Evolutionary conservation across 2,329 filamentous ascomycete genomes (phyloP).

Genomic region (Seiridium unicorne): DNA sequence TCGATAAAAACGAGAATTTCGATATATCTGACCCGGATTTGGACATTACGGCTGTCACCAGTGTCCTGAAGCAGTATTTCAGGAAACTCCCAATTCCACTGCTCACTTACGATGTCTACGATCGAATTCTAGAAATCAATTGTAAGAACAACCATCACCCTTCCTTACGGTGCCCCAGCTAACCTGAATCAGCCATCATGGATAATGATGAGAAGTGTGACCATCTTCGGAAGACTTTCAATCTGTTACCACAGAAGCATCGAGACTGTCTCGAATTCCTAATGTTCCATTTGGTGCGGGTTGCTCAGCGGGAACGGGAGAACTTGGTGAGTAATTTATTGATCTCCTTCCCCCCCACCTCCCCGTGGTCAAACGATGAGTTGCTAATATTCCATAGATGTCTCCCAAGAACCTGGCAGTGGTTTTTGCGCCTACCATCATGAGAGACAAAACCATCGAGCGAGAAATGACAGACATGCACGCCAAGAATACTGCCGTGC

Average conservation of each 20-base stretch:
- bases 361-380: background rate
- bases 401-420: conserved; percentile 94
- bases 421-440: conserved; percentile 96
- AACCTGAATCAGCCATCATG: conserved; percentile 52
- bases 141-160: conserved; percentile 46
- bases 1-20: conserved; percentile 80
- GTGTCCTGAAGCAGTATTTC: conserved; percentile 96
- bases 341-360: too few species aligned
- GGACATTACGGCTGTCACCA: conserved; percentile 95
- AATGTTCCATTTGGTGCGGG: conserved; percentile 87
- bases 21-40: conserved; percentile 92
- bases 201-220: conserved; percentile 66
- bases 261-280: conserved; percentile 89
- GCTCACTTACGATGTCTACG: conserved; percentile 90
- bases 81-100: conserved; percentile 85
- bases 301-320: conserved; percentile 77
- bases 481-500: conserved; percentile 85
- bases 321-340: conserved; percentile 66
- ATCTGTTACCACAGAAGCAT: conserved; percentile 78
- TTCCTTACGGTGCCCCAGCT: background rate
- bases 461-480: conserved; percentile 97
- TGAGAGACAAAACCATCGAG: conserved; percentile 86
- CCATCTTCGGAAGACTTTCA: conserved; percentile 71
- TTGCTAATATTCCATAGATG: conserved; percentile 60
- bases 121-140: conserved; percentile 78